These are phyloP conservation scores for Straminergon stramineum DNA, from an alignment of 225 moss, liverwort and hornwort species.

Conservation along the genomic window DNA sequence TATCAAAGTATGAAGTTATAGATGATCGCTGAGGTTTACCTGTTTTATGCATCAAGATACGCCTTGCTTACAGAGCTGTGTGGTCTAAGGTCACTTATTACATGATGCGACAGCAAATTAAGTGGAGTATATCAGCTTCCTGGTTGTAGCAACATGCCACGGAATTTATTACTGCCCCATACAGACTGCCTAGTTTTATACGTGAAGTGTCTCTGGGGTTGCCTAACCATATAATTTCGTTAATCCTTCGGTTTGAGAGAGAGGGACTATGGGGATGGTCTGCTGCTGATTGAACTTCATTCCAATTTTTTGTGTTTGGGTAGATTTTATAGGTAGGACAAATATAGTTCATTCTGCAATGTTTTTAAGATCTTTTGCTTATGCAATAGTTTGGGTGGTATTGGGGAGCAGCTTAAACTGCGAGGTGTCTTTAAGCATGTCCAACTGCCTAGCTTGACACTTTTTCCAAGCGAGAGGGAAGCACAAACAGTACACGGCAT, in stretches of 20 bases:
- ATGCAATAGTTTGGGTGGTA: conserved; percentile 3
- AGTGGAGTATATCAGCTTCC: conserved; percentile 62
- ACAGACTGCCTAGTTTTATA: neutral
- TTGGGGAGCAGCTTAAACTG: conserved; percentile 13
- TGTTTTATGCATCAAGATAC: conserved; percentile 40
- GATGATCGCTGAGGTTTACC: neutral
- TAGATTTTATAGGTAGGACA: neutral
- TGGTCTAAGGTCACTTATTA: conserved; percentile 42
- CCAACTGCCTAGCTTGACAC: conserved; percentile 16
- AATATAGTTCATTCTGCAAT: neutral
- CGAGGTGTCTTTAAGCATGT: neutral
- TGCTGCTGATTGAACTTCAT: neutral
- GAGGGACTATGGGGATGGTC: neutral
- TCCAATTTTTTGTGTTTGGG: neutral
- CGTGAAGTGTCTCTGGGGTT: neutral
- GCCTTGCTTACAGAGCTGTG: conserved; percentile 45
- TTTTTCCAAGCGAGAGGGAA: conserved; percentile 1
- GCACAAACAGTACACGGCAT: neutral
- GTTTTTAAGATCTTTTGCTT: neutral
- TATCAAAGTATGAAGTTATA: neutral
- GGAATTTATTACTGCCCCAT: conserved; percentile 53
- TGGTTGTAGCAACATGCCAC: conserved; percentile 47
- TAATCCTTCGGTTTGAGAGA: neutral
- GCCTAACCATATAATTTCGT: neutral
- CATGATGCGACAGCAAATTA: conserved; percentile 29